Evolutionary conservation across 1,284 basidiomycete species (phyloP), one percentile per base, ranked within the genome.

Genomic region (Rhodotorula sp.): DNA sequence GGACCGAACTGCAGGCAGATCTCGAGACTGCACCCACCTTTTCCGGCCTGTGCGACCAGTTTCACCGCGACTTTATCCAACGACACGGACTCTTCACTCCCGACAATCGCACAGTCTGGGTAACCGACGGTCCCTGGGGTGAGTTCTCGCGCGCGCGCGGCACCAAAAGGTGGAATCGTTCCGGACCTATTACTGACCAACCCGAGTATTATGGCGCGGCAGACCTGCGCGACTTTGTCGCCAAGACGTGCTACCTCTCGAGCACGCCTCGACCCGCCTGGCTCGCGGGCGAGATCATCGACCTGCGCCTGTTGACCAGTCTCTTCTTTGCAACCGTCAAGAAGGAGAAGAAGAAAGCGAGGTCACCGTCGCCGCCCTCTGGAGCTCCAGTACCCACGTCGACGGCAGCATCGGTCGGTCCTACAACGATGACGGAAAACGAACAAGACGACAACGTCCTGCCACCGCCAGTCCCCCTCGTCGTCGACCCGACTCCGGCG

Each of bases 221-320:
- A 34, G 92, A 95, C 80, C 82, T 95, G 61, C 86, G 90, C 64
- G 90, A 94, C 82, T 94, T 94, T 79, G 78, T 82, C 29, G 78
- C 82, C 65, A 84, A 95, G 81, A 90, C 92, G 80, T 91, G 89
- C 80, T 93, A 91, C 81, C 91, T 95, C 78, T 92, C 90, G 63
- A 86, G 87, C 79, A 89, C 88, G 70, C 76, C 84, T 81, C 69
- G 61, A 69, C 79, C 64, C 63, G 73, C 65, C 67, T 81, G 67
- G 73, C 83, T 81, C 49, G 78, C 80, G 21, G 78, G 80, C 58
- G 79, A 82, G 47, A 77, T 84, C 14, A 76, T 79, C 46, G 74
- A 76, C 71, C 69, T 76, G 26, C 70, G 70, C 49, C 62, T 70
- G 26, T 65, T 73, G 51, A 66, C 66, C 43, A 73, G 70, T 14